Evolutionary conservation across 2,329 filamentous ascomycete genomes (phyloP).

Genomic region (Penicillium sp.): DNA sequence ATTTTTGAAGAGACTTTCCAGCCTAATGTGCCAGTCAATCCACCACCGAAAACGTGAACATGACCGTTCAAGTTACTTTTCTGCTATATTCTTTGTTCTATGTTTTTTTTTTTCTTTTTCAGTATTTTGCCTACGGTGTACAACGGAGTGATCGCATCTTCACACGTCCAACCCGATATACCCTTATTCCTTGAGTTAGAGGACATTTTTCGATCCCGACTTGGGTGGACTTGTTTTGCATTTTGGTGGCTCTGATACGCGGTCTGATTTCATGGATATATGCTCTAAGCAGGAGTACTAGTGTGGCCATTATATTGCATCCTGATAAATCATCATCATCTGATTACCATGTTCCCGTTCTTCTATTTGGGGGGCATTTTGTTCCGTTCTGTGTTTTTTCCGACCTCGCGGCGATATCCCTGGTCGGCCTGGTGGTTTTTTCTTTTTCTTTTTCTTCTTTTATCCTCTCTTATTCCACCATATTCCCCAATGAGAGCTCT

Average conservation of each 20-base stretch:
- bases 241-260: slow-evolving; percentile 1
- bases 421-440: neutral
- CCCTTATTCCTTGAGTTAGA: neutral
- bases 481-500: neutral
- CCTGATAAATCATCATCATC: slow-evolving; percentile 5
- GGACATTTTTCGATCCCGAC: neutral
- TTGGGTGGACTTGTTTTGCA: slow-evolving; percentile 1
- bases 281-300: slow-evolving; percentile 1
- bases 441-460: neutral
- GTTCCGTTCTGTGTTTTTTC: neutral
- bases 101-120: neutral
- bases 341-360: neutral
- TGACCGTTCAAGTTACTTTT: neutral
- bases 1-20: slow-evolving; percentile 31
- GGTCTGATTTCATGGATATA: slow-evolving; percentile 2
- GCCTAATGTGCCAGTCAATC: neutral
- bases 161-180: neutral
- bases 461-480: neutral
- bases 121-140: neutral
- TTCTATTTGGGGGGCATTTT: neutral
- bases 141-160: neutral
- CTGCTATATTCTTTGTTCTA: neutral
- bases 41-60: neutral
- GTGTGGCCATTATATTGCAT: slow-evolving; percentile 1
- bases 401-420: neutral